Evolutionary conservation across 768 basidiomycete species (phyloP), one percentile per base, ranked within the genome.

Genomic region (Podaxis sp.): DNA sequence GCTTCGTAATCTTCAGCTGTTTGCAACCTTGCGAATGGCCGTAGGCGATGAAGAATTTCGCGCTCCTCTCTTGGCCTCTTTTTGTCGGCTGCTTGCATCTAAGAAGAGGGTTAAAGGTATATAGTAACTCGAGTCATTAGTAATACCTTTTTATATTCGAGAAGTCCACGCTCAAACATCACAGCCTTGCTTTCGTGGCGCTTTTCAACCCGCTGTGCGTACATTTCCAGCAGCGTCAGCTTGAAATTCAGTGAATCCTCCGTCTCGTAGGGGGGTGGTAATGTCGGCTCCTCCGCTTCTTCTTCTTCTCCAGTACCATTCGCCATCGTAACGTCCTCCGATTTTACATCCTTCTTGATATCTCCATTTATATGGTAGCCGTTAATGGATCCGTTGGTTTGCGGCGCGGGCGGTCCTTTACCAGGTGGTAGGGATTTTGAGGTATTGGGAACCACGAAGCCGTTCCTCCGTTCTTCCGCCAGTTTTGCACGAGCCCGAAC

Each of bases 1-100:
- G 80, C 80, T 72, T 99, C 97, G 67, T 90, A 96, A 70, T 99
- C 96, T 63, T 91, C 87, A 1, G 91, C 89, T 0, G 94, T 95
- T 72, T 97, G 95, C 38, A 98, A 77, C 57, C 89, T 86, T 27
- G 96, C 86, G 73, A 98, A 98, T 2, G 94, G 93, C 66, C 96
- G 90, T 59, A 96, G 81, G 25, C 95, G 87, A 67, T 93, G 87
- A 24, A 94, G 75, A 59, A 98, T 88, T 65, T 98, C 97, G 66
- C 91, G 86, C 69, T 98, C 96, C 65, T 98, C 96, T 68, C 91
- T 89, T 7, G 85, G 84, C 17, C 94, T 81, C 72, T 97, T 98
- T 77, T 96, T 91, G 67, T 99, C 96, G 2, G 84, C 82, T 9
- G 93, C 91, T 81, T 91, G 88, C 79, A 94, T 90, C 96, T 97